Base-by-base conservation (phyloP, 148 eudicot species). In the Agrostemma githago region DNA sequence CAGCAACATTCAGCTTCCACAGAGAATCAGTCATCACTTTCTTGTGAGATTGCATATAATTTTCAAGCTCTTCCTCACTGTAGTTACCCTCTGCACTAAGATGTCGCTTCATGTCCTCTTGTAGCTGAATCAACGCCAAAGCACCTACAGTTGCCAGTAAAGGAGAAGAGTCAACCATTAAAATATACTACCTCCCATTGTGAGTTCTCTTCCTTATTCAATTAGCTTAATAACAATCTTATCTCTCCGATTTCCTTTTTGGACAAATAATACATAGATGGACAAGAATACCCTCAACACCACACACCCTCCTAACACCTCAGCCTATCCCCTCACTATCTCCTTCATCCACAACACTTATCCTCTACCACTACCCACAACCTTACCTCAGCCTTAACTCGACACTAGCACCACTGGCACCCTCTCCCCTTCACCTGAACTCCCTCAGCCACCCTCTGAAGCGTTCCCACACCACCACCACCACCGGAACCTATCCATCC, bases 1-100 rank as follows among this genome's bases (percentile, higher is more conserved):
- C 99, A 73, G 93, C 94, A 70, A 95, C 97, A 83, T 95, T 95
- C 79, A 96, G 96, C 89, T 96, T 96, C 99, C 99, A 96, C 51
- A 96, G 84, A 66, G 99, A 96, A 88, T 96, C 99, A 39, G 82
- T 88, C 99, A 95, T 92, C 85, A 88, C 60, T 80, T 95, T 92
- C 91, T 90, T 92, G 87, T 92, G 94, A 75, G 99, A 85, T 82
- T 88, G 84, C 94, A 92, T 92, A 81, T 96, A 92, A 58, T 82
- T 88, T 80, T 92, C 97, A 64, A 96, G 96, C 84, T 92, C 89
- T 67, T 89, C 94, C 79, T 96, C 99, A 8, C 91, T 90, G 85
- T 85, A 85, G 73, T 90, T 86, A 76, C 94, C 96, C 82, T 92
- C 88, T 14, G 89, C 89, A 78, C 84, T 95, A 61, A 95, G 92